These are phyloP conservation scores for Ceratobasidium sp. DNA, from an alignment of 1,284 basidiomycete species.

Conservation along the genomic window DNA sequence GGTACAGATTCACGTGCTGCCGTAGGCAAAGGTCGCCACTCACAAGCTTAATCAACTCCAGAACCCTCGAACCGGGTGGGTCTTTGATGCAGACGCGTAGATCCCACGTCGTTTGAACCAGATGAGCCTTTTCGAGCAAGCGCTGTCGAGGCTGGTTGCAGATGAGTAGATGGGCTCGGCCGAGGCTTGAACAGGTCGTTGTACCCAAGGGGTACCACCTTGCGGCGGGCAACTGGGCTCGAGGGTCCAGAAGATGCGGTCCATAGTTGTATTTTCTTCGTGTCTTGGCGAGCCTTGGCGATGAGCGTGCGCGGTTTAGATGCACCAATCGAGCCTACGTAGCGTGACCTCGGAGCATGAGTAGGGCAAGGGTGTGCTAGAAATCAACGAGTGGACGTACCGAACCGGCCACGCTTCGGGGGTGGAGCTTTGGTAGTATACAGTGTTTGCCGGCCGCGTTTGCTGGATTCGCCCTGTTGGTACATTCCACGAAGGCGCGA, in stretches of 20 bases:
- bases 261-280: constrained; percentile 74
- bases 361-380: constrained; percentile 20
- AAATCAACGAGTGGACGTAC: constrained; percentile 29
- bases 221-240: constrained; percentile 31
- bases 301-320: constrained; percentile 72
- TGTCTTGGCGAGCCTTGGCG: constrained; percentile 78
- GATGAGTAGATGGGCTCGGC: constrained; percentile 12
- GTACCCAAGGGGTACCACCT: constrained; percentile 27
- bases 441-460: constrained; percentile 49
- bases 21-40: constrained; percentile 11
- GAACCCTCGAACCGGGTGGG: constrained; percentile 15
- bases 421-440: constrained; percentile 49
- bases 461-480: constrained; percentile 46
- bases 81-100: neutral
- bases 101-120: neutral
- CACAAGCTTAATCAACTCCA: constrained; percentile 31
- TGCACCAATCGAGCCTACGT: constrained; percentile 24
- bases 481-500: constrained; percentile 48
- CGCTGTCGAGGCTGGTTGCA: constrained; percentile 14
- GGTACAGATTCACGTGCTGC: constrained; percentile 24
- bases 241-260: constrained; percentile 55
- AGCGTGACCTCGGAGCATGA: constrained; percentile 12
- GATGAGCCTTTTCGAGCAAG: neutral
- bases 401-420: constrained; percentile 46
- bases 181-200: constrained; percentile 28